These are phyloP conservation scores for Neocallimastix lanati DNA, from an alignment of 192 early-diverging fungal species.

Conservation along the genomic window DNA sequence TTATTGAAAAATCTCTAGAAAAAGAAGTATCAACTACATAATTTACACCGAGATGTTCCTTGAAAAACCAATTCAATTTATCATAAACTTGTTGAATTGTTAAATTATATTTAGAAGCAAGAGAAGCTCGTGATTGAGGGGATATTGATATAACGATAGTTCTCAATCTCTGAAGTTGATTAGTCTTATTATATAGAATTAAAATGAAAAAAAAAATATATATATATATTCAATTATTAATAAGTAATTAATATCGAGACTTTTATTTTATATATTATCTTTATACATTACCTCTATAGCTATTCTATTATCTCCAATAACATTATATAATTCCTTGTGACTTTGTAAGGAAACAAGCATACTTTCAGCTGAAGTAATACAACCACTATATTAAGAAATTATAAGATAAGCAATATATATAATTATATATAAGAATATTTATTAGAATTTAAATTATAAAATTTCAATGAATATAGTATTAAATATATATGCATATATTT, in stretches of 20 bases:
- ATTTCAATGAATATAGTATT: too few relatives aligned
- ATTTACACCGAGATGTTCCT: slow-evolving; percentile 53
- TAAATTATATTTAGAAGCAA: slow-evolving; percentile 69
- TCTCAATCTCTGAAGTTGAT: slow-evolving; percentile 12
- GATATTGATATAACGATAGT: slow-evolving; percentile 74
- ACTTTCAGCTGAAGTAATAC: slow-evolving; percentile 93
- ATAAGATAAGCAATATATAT: too few relatives aligned
- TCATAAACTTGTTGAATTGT: slow-evolving; percentile 46
- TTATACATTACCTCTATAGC: slow-evolving; percentile 12
- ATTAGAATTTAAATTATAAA: too few relatives aligned
- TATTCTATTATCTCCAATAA: slow-evolving; percentile 35
- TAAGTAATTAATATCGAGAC: too few relatives aligned
- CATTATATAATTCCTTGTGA: slow-evolving; percentile 65
- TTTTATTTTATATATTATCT: too few relatives aligned
- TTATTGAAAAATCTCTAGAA: slow-evolving; percentile 67
- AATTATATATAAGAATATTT: too few relatives aligned
- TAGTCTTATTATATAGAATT: background rate
- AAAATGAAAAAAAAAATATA: too few relatives aligned
- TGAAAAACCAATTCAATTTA: slow-evolving; percentile 56
- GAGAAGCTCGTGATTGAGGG: slow-evolving; percentile 74
- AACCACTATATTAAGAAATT: slow-evolving; percentile 48
- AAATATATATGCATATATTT: too few relatives aligned
- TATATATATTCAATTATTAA: too few relatives aligned
- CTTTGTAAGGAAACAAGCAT: slow-evolving; percentile 83
- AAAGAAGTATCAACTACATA: slow-evolving; percentile 79